Evolutionary conservation across 345 rosid species (phyloP).

Genomic region (Populus pruinosa): DNA sequence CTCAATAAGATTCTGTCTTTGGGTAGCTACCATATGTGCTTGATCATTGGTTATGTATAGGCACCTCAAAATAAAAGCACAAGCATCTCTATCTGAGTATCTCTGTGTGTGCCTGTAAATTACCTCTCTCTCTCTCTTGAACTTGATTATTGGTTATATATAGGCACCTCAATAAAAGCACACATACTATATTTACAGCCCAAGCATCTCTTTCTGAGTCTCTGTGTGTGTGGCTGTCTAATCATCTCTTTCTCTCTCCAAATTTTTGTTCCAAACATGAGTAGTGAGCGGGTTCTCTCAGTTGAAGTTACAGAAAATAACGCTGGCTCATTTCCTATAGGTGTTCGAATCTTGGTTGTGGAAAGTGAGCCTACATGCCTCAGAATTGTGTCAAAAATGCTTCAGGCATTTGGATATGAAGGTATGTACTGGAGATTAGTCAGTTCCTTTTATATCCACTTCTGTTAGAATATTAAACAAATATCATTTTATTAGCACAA

Average conservation of each 20-base stretch:
- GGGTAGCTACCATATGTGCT: not conserved
- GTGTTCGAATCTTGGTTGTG: conserved; percentile 35
- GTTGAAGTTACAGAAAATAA: conserved; percentile 5
- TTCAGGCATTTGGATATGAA: conserved; percentile 33
- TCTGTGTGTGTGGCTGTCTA: not conserved
- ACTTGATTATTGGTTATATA: not conserved
- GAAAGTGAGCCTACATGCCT: conserved; percentile 42
- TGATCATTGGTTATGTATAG: not conserved
- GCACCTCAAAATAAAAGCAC: not conserved
- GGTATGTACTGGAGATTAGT: conserved; percentile 26
- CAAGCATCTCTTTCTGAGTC: not conserved
- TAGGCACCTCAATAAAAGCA: not conserved
- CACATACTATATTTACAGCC: not conserved
- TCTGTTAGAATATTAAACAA: not conserved
- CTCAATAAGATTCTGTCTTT: not conserved
- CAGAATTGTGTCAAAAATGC: conserved; percentile 37
- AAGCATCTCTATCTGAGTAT: not conserved
- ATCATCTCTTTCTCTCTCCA: not conserved
- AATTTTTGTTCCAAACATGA: conserved; percentile 22
- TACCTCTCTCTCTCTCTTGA: not conserved
- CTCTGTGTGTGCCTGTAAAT: not conserved
- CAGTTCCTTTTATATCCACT: not conserved
- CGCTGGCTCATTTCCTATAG: not conserved
- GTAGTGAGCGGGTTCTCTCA: conserved; percentile 15
- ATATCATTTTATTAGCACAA: not conserved